A percentile compares a stretch with the other conserved stretches of the same genome.
phyloP scores from a whole-genome alignment of 257 asterid species.

The Asclepias syriaca region DNA sequence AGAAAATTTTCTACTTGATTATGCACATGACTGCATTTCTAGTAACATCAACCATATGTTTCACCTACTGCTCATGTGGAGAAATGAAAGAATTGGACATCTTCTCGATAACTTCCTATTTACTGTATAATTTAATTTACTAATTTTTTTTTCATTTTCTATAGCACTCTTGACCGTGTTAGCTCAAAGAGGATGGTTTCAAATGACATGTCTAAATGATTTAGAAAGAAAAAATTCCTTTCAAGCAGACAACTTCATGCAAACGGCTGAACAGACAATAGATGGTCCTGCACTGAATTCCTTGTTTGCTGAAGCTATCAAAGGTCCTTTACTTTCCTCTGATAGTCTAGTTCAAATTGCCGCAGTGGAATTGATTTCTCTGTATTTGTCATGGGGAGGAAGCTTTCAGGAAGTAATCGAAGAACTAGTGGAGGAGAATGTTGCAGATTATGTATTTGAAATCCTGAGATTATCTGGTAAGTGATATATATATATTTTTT shows the following conservation, averaged over 20 bases:
- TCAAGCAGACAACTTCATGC: slow-evolving; percentile 53
- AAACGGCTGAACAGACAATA: slow-evolving; percentile 37
- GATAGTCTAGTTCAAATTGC: slow-evolving; percentile 86
- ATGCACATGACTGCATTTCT: not conserved
- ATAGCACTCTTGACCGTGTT: slow-evolving; percentile 82
- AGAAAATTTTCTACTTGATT: not conserved
- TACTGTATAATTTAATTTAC: not conserved
- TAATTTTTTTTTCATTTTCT: slow-evolving; percentile 20
- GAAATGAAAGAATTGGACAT: not conserved
- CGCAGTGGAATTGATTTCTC: slow-evolving; percentile 54
- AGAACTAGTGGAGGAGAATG: slow-evolving; percentile 63
- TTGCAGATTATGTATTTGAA: slow-evolving; percentile 87
- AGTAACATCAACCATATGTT: not conserved
- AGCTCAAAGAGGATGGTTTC: slow-evolving; percentile 76
- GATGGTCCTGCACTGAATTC: slow-evolving; percentile 49
- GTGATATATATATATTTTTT: not conserved
- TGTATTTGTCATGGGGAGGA: slow-evolving; percentile 50
- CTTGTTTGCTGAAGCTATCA: slow-evolving; percentile 94
- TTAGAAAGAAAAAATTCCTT: slow-evolving; percentile 28
- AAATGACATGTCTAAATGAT: slow-evolving; percentile 35
- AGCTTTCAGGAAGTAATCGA: slow-evolving; percentile 49
- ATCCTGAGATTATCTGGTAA: slow-evolving; percentile 83
- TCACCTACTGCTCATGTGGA: slow-evolving; percentile 1
- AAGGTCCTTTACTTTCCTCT: slow-evolving; percentile 89
- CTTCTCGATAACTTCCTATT: not conserved